These are phyloP conservation scores for Nothophoma quercina DNA, from an alignment of 2,329 filamentous ascomycete species.

Conservation along the genomic window DNA sequence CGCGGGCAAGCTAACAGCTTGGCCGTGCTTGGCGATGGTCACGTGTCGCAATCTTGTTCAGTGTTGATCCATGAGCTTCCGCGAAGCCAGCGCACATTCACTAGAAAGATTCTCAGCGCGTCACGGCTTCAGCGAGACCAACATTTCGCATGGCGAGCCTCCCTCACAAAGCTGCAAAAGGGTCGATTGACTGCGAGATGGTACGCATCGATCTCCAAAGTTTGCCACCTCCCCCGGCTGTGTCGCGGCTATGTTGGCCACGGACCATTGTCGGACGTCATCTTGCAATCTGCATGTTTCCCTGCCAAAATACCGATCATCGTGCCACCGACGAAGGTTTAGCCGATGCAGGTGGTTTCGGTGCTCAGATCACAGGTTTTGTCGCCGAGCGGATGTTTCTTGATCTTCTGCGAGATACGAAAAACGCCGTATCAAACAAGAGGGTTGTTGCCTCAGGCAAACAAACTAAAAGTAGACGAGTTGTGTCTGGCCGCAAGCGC, in stretches of 20 bases:
- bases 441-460: neutral
- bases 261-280: slow-evolving; percentile 18
- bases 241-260: slow-evolving; percentile 15
- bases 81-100: neutral
- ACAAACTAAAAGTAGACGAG: neutral
- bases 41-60: neutral
- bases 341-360: slow-evolving; percentile 3
- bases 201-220: slow-evolving; percentile 1
- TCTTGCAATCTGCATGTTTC: slow-evolving; percentile 11
- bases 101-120: neutral
- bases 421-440: neutral
- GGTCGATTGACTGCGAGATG: neutral
- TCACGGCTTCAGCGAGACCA: neutral
- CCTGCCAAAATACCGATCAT: slow-evolving; percentile 7
- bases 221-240: slow-evolving; percentile 16
- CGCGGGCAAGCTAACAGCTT: neutral
- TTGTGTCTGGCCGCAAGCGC: slow-evolving; percentile 1
- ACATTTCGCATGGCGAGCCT: neutral
- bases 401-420: neutral
- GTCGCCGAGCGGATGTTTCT: neutral
- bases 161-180: neutral
- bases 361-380: neutral
- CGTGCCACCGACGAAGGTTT: neutral
- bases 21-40: slow-evolving; percentile 9
- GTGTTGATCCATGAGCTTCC: neutral